phyloP scores from a whole-genome alignment of 148 eudicot species.

The Dianthus caryophyllus region DNA sequence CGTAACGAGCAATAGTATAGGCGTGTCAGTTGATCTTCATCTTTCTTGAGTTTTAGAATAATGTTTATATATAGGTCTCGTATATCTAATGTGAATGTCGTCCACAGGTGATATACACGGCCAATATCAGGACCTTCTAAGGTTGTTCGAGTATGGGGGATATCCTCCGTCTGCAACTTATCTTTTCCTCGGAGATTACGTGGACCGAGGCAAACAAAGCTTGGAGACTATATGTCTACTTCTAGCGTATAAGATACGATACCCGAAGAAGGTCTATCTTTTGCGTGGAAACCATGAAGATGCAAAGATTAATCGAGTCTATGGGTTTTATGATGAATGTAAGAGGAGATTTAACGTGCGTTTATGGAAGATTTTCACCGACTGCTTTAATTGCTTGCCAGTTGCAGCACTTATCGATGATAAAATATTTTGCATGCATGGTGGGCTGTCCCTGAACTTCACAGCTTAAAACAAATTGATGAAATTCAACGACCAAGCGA shows the following conservation, averaged over 20 bases:
- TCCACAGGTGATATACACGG: conserved; percentile 84
- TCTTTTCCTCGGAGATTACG: conserved; percentile 91
- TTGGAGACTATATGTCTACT: conserved; percentile 87
- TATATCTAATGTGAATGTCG: conserved; percentile 21
- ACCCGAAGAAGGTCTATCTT: conserved; percentile 65
- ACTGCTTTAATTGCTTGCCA: conserved; percentile 88
- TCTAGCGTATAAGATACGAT: conserved; percentile 77
- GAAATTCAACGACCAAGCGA: conserved; percentile 74
- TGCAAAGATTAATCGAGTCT: conserved; percentile 81
- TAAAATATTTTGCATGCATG: conserved; percentile 88
- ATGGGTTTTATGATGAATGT: conserved; percentile 92
- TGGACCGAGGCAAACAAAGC: conserved; percentile 90
- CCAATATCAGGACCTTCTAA: conserved; percentile 75
- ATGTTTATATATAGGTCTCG: no score
- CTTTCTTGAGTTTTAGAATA: no score
- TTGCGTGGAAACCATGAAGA: conserved; percentile 92
- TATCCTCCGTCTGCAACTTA: conserved; percentile 76
- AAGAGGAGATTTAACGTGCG: conserved; percentile 91
- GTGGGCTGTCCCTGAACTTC: conserved; percentile 80
- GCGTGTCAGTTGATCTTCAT: no score
- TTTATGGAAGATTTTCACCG: conserved; percentile 94
- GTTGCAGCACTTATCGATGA: conserved; percentile 80
- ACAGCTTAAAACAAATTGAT: conserved; percentile 54
- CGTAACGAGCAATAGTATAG: no score
- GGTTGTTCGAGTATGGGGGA: conserved; percentile 83